A percentile compares a stretch with the other conserved stretches of the same genome.
phyloP scores from a whole-genome alignment of 306 rosid species.

The Glycine soja region DNA sequence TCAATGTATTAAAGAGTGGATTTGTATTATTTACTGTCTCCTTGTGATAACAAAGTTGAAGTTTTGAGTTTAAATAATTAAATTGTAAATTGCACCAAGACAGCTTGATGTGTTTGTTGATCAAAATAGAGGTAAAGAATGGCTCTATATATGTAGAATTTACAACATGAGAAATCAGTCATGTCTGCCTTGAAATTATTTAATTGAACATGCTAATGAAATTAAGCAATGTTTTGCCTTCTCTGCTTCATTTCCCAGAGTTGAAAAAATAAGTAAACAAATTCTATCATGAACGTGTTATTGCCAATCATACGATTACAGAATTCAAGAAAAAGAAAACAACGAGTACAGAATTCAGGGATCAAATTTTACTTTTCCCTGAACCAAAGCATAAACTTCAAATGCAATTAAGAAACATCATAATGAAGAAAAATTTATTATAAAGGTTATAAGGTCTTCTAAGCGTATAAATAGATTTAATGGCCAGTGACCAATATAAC shows the following conservation, averaged over 20 bases:
- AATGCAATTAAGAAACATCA: not conserved
- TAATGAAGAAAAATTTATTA: slow-evolving; percentile 13
- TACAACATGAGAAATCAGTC: not conserved
- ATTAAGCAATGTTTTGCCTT: not conserved
- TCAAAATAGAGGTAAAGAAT: no score
- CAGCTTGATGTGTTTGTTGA: no score
- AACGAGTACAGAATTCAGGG: not conserved
- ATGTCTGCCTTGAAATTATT: not conserved
- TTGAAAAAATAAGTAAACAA: not conserved
- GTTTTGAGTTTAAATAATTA: no score
- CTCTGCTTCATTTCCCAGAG: not conserved
- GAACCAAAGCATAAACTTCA: not conserved
- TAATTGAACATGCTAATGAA: not conserved
- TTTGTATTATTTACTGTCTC: no score
- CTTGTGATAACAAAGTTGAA: no score
- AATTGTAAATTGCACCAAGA: no score
- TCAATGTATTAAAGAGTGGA: no score
- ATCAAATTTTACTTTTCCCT: not conserved
- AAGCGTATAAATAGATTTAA: slow-evolving; percentile 21
- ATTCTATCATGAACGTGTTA: not conserved
- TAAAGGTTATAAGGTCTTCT: slow-evolving; percentile 2
- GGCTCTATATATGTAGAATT: no score
- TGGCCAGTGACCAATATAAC: slow-evolving; percentile 33
- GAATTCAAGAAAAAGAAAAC: not conserved
- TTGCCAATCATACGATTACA: not conserved